phyloP scores from a whole-genome alignment of 306 rosid species.

The Ammopiptanthus mongolicus region DNA sequence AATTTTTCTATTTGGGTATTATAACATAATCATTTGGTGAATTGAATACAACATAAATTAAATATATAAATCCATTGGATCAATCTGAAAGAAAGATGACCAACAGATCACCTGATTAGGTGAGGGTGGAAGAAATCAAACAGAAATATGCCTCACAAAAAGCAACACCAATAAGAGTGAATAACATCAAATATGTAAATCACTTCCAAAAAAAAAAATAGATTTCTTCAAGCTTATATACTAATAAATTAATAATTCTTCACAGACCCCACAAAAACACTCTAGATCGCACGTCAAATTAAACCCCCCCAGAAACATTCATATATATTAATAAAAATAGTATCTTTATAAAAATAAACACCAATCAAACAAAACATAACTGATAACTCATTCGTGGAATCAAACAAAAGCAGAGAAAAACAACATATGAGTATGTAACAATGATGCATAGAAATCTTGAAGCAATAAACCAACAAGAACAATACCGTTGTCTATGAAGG shows the following conservation, averaged over 20 bases:
- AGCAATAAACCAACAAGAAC: not conserved
- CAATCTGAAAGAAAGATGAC: not conserved
- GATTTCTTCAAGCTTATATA: not conserved
- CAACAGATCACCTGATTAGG: slow-evolving; percentile 2
- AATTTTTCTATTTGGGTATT: not conserved
- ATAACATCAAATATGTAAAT: not conserved
- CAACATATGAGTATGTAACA: not conserved
- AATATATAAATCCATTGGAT: not conserved
- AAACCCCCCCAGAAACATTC: slow-evolving; percentile 19
- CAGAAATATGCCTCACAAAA: not conserved
- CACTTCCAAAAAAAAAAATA: not conserved
- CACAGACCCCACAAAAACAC: slow-evolving; percentile 26
- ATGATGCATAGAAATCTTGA: not conserved
- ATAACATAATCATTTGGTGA: not conserved
- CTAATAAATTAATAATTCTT: not conserved
- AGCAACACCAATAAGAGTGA: not conserved
- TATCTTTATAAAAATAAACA: not conserved
- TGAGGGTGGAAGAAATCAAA: not conserved
- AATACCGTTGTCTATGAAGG: slow-evolving; percentile 42
- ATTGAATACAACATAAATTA: not conserved
- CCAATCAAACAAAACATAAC: not conserved
- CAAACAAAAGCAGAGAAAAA: not conserved
- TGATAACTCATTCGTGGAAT: not conserved
- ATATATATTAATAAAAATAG: not conserved
- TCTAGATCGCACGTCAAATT: slow-evolving; percentile 2